These are phyloP conservation scores for Sabuloglossum arenarium DNA, from an alignment of 495 filamentous ascomycete species.

Conservation along the genomic window DNA sequence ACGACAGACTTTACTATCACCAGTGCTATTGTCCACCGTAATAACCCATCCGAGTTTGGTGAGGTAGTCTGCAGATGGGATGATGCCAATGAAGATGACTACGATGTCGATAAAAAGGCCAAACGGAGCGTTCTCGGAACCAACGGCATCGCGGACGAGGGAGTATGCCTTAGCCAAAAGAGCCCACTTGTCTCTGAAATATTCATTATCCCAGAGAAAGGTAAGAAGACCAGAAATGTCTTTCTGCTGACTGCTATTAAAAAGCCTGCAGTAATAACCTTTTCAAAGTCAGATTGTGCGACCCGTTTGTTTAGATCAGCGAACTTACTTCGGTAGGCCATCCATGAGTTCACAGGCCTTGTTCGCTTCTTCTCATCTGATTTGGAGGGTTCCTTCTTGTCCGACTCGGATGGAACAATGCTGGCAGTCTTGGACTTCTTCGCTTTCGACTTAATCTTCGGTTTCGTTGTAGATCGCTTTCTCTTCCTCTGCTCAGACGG, in stretches of 20 bases:
- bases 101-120: slow-evolving; percentile 19
- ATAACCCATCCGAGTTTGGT: slow-evolving; percentile 20
- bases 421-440: not conserved
- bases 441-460: no score
- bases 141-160: slow-evolving; percentile 23
- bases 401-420: not conserved
- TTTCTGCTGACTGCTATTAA: slow-evolving; percentile 22
- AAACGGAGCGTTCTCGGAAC: slow-evolving; percentile 19
- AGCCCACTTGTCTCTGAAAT: slow-evolving; percentile 25
- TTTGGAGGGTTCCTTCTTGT: not conserved
- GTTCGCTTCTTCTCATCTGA: not conserved
- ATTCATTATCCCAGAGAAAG: slow-evolving; percentile 24
- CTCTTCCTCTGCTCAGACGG: no score
- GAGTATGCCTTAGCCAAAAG: slow-evolving; percentile 28
- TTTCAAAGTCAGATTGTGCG: slow-evolving; percentile 8
- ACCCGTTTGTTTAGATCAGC: not conserved
- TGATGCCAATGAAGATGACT: slow-evolving; percentile 20
- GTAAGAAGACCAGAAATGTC: slow-evolving; percentile 21
- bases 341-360: slow-evolving; percentile 25
- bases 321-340: slow-evolving; percentile 26
- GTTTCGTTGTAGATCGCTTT: no score
- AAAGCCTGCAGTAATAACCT: slow-evolving; percentile 23
- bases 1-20: not conserved
- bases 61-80: slow-evolving; percentile 19
- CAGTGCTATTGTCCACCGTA: slow-evolving; percentile 4